A percentile compares a stretch with the other conserved stretches of the same genome.
Evolutionary conservation across 768 basidiomycete genomes (phyloP).

Genomic region (Termitomyces sp.): DNA sequence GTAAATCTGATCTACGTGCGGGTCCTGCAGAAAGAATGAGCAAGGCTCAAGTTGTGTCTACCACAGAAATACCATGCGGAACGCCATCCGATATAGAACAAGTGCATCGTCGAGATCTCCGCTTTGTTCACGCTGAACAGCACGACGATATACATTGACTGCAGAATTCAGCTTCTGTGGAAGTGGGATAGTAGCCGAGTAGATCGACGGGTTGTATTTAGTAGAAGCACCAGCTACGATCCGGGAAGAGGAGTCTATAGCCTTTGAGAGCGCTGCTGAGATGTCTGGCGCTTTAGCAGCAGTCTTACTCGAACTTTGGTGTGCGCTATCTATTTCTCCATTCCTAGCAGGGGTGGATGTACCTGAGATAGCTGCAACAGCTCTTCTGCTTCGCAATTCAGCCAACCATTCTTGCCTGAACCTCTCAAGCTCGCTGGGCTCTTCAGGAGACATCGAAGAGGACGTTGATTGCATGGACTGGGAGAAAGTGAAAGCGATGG

Average conservation of each 20-base stretch:
- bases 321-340: not conserved
- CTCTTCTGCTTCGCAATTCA: slow-evolving; percentile 47
- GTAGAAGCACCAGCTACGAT: slow-evolving; percentile 13
- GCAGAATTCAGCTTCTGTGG: slow-evolving; percentile 40
- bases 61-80: slow-evolving; percentile 43
- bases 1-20: slow-evolving; percentile 72
- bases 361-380: slow-evolving; percentile 3
- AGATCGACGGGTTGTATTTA: slow-evolving; percentile 17
- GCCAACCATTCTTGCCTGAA: slow-evolving; percentile 75
- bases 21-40: slow-evolving; percentile 31
- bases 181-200: slow-evolving; percentile 20
- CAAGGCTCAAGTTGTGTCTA: not conserved
- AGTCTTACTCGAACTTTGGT: slow-evolving; percentile 2
- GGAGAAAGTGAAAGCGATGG: not conserved
- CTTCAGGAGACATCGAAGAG: slow-evolving; percentile 28
- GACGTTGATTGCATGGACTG: slow-evolving; percentile 17
- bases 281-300: not conserved
- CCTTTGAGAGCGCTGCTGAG: not conserved
- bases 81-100: slow-evolving; percentile 72
- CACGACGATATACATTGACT: slow-evolving; percentile 60
- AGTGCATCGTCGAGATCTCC: slow-evolving; percentile 76
- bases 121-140: slow-evolving; percentile 67
- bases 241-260: slow-evolving; percentile 14
- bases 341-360: not conserved
- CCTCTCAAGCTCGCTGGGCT: slow-evolving; percentile 54